phyloP scores from a whole-genome alignment of 352 stramenopile genomes.

The Phytophthora vignae region DNA sequence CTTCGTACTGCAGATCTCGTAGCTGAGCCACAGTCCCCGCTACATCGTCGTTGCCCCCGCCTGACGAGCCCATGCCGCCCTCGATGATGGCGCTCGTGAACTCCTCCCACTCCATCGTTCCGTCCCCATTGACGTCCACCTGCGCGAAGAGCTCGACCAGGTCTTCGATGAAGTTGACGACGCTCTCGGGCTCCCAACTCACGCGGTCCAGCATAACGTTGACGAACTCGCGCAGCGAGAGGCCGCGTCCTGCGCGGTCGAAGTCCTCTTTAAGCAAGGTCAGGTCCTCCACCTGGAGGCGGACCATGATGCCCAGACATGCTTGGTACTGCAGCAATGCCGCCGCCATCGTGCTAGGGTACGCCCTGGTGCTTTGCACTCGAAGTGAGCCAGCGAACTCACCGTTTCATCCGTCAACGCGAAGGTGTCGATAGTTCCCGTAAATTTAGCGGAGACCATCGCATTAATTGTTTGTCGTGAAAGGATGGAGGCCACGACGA shows the following conservation, averaged over 20 bases:
- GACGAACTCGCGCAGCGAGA: conserved; percentile 74
- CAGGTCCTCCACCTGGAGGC: conserved; percentile 75
- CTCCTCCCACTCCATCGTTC: conserved; percentile 86
- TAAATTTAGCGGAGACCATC: conserved; percentile 32
- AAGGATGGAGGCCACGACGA: conserved; percentile 18
- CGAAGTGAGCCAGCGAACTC: not conserved
- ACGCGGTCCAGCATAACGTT: conserved; percentile 78
- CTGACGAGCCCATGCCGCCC: conserved; percentile 64
- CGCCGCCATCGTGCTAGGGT: conserved; percentile 46
- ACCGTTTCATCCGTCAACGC: conserved; percentile 25
- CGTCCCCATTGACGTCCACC: conserved; percentile 82
- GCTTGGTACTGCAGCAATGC: conserved; percentile 78
- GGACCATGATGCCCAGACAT: conserved; percentile 83
- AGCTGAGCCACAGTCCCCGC: conserved; percentile 50
- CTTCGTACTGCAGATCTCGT: conserved; percentile 80
- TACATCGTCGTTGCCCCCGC: conserved; percentile 32
- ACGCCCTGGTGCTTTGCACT: not conserved
- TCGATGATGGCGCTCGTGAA: conserved; percentile 88
- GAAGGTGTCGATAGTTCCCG: conserved; percentile 2
- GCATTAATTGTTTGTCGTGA: conserved; percentile 11
- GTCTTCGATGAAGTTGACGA: conserved; percentile 73
- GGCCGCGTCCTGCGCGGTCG: conserved; percentile 56
- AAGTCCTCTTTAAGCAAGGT: conserved; percentile 74
- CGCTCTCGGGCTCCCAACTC: conserved; percentile 60
- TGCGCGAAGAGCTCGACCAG: conserved; percentile 82